Percentiles rank a stretch among this genome's conserved stretches.
Conservation (phyloP, 2,329 filamentous ascomycete genomes). For the Xylariaceae sp. region DNA sequence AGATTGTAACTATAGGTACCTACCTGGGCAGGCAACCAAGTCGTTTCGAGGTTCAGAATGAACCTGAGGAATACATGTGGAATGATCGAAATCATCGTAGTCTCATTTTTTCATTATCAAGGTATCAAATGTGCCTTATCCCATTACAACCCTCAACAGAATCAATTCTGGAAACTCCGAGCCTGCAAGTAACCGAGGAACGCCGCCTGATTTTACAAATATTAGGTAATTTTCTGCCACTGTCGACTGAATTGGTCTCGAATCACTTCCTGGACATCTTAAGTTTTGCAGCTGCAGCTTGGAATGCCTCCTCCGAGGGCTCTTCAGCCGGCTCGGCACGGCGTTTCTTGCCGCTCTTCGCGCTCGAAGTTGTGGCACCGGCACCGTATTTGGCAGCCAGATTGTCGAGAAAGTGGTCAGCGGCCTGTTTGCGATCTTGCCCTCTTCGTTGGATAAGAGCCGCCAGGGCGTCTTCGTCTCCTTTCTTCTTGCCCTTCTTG, state of each 20-base stretch:
- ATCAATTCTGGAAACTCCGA: background rate
- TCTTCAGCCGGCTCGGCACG: constrained; percentile 57
- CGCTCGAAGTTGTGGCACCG: constrained; percentile 38
- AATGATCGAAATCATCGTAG: background rate
- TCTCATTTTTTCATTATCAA: background rate
- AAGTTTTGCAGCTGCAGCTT: constrained; percentile 53
- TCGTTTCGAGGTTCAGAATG: background rate
- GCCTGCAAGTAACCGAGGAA: no score
- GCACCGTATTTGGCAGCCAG: constrained; percentile 74
- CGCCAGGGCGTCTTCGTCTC: constrained; percentile 57
- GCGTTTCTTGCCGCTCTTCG: constrained; percentile 52
- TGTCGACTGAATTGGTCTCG: background rate
- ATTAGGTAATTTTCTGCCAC: no score
- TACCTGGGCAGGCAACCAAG: no score
- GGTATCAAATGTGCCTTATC: background rate
- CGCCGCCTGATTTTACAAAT: no score
- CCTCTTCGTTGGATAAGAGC: constrained; percentile 74
- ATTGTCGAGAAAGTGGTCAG: constrained; percentile 62
- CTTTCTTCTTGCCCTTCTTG: constrained; percentile 37
- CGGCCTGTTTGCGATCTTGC: constrained; percentile 45
- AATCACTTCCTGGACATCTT: constrained; percentile 31
- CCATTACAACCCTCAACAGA: constrained; percentile 2
- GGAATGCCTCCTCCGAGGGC: constrained; percentile 60
- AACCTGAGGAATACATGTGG: background rate
- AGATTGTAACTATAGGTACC: no score